phyloP scores from a whole-genome alignment of 805 yeast genomes.

The Kuraishia piskuri region DNA sequence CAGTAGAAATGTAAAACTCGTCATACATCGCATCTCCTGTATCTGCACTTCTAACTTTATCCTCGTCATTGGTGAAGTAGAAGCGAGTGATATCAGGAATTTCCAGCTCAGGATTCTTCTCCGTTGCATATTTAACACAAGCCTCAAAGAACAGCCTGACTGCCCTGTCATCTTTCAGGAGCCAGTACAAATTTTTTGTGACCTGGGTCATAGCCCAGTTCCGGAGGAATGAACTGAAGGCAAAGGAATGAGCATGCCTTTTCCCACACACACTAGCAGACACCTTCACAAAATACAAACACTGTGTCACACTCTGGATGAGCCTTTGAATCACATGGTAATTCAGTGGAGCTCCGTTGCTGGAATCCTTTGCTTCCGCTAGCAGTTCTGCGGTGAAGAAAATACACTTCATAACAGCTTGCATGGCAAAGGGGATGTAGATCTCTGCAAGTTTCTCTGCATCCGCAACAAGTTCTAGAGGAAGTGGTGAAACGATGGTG shows the following conservation, averaged over 20 bases:
- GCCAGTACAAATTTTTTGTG: neutral
- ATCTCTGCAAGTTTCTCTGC: neutral
- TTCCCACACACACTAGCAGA: neutral
- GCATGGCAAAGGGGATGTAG: neutral
- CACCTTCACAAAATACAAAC: neutral
- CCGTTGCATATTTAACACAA: neutral
- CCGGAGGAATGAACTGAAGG: neutral
- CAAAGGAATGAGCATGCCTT: neutral
- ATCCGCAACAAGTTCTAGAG: neutral
- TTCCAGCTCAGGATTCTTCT: neutral
- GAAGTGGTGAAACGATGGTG: neutral
- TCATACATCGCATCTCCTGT: neutral
- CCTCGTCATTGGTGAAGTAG: neutral
- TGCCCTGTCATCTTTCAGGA: neutral
- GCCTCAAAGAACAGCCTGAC: neutral
- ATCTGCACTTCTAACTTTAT: neutral
- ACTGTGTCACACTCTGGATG: neutral
- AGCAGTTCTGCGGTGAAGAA: neutral
- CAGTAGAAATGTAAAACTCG: neutral
- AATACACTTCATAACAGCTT: neutral
- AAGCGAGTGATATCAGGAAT: neutral
- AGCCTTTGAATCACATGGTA: neutral
- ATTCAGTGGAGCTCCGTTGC: neutral
- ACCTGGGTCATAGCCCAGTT: conserved; percentile 1
- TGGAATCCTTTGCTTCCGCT: neutral